Percentiles rank a stretch among this genome's conserved stretches.
Evolutionary conservation across 257 asterid species (phyloP).

Genomic region (Thymus mandschuricus): DNA sequence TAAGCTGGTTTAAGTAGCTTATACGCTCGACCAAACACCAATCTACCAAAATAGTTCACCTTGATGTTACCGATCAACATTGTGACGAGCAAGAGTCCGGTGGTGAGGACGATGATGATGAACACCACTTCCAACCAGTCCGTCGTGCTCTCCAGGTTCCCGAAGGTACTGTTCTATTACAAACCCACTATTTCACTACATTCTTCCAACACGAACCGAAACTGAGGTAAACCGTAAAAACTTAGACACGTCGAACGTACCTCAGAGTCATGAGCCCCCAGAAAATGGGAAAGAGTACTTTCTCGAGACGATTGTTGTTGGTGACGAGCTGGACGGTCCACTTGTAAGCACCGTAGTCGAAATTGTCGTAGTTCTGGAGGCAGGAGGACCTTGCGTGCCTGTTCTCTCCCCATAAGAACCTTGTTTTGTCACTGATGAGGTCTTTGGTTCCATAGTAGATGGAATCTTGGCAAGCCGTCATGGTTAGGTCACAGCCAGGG

Average conservation of each 20-base stretch:
- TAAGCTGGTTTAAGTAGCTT: no score
- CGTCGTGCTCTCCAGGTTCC: conserved; percentile 95
- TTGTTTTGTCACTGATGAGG: conserved; percentile 44
- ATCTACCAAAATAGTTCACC: conserved; percentile 37
- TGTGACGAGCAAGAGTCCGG: conserved; percentile 87
- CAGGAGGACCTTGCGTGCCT: conserved; percentile 57
- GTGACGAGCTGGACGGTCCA: conserved; percentile 95
- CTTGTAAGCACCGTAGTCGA: conserved; percentile 81
- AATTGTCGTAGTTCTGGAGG: conserved; percentile 57
- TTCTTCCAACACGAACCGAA: no score
- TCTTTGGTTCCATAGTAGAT: conserved; percentile 58
- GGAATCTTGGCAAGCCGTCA: conserved; percentile 58
- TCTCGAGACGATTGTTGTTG: conserved; percentile 80
- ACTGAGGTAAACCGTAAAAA: no score
- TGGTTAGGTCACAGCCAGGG: conserved; percentile 40
- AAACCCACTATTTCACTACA: neutral
- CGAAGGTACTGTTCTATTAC: conserved; percentile 72
- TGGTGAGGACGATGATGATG: conserved; percentile 84
- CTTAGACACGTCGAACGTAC: conserved; percentile 30
- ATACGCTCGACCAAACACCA: no score
- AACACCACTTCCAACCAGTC: conserved; percentile 93
- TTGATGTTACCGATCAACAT: conserved; percentile 99
- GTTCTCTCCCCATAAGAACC: conserved; percentile 71
- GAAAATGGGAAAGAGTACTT: conserved; percentile 83
- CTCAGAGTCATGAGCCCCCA: conserved; percentile 99